Evolutionary conservation across 164 flowering plant genomes (phyloP).

Genomic region (Stephania yunnanensis): DNA sequence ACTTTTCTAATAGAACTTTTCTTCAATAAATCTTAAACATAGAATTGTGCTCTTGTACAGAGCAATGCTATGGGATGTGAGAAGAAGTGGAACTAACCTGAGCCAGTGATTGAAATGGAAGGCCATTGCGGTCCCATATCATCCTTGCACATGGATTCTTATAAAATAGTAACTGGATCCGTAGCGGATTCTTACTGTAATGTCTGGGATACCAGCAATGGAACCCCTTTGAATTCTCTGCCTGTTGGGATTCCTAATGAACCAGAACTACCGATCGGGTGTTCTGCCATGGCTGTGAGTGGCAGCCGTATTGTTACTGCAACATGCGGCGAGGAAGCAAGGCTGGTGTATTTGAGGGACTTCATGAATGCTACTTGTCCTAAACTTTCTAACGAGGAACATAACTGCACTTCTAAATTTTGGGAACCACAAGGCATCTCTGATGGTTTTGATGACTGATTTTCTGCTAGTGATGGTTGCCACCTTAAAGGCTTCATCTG

Average conservation of each 20-base stretch:
- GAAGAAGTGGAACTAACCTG: constrained; percentile 35
- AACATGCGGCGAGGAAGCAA: constrained; percentile 15
- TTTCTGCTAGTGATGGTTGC: neutral
- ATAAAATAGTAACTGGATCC: constrained; percentile 57
- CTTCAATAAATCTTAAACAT: neutral
- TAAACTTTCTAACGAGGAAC: constrained; percentile 15
- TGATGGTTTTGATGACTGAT: constrained; percentile 11
- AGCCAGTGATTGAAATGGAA: constrained; percentile 45
- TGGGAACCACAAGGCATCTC: constrained; percentile 27
- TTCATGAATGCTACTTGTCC: constrained; percentile 33
- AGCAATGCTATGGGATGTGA: constrained; percentile 61
- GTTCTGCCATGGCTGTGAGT: constrained; percentile 56
- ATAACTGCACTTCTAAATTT: constrained; percentile 32
- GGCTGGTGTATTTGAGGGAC: constrained; percentile 34
- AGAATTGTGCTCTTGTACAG: constrained; percentile 27
- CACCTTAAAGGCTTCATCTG: neutral
- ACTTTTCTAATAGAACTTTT: neutral
- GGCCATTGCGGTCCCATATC: constrained; percentile 49
- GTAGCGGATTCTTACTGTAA: constrained; percentile 29
- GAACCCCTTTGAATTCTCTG: constrained; percentile 36
- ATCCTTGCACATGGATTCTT: constrained; percentile 48
- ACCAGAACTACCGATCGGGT: constrained; percentile 19
- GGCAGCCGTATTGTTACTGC: constrained; percentile 48
- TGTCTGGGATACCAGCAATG: constrained; percentile 54
- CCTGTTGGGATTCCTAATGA: constrained; percentile 13